These are phyloP conservation scores for Sporothrix variecibatus DNA, from an alignment of 2,329 filamentous ascomycete species.

Conservation along the genomic window DNA sequence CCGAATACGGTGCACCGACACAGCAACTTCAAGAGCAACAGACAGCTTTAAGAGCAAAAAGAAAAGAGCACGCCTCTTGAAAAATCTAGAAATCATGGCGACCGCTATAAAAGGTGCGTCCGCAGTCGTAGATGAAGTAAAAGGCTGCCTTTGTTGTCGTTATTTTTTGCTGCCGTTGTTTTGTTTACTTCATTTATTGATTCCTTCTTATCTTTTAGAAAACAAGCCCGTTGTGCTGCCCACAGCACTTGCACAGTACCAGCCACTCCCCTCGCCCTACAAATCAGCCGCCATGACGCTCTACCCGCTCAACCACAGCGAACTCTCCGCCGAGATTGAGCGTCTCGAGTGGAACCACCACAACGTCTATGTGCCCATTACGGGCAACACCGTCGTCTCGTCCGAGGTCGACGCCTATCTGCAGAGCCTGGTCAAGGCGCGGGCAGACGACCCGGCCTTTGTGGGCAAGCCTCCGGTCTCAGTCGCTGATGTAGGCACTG, in stretches of 20 bases:
- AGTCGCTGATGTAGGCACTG: slow-evolving; percentile 20
- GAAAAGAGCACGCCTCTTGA: not conserved
- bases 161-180: too few relatives aligned
- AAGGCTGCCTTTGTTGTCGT: not conserved
- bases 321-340: slow-evolving; percentile 19
- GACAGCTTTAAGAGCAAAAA: too few relatives aligned
- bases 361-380: slow-evolving; percentile 16
- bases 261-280: not conserved
- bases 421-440: not conserved
- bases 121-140: too few relatives aligned
- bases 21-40: not conserved
- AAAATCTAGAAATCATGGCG: not conserved
- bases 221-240: not conserved
- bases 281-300: slow-evolving; percentile 6
- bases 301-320: slow-evolving; percentile 26
- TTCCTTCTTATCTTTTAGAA: not conserved
- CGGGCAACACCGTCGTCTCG: slow-evolving; percentile 19
- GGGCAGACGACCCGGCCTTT: not conserved
- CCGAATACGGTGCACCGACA: not conserved
- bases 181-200: not conserved
- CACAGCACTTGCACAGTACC: not conserved
- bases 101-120: slow-evolving; percentile 1
- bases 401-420: slow-evolving; percentile 16
- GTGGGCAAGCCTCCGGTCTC: not conserved
- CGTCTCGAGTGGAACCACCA: slow-evolving; percentile 28